phyloP scores from a whole-genome alignment of 148 eudicot species.

The Fagopyrum esculentum region DNA sequence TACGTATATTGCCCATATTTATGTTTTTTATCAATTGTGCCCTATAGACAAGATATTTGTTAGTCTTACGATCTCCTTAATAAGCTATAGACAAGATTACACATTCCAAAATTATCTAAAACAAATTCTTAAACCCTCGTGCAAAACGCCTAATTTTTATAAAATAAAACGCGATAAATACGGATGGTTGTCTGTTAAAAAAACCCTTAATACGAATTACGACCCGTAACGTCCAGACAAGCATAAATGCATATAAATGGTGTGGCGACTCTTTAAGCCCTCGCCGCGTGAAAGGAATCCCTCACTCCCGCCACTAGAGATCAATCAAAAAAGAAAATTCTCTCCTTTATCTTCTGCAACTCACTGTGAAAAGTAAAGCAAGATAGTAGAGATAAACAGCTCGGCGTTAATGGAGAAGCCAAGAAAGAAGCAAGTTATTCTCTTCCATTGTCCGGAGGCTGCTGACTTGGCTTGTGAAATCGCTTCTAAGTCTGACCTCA shows the following conservation, averaged over 20 bases:
- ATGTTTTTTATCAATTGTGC: no score
- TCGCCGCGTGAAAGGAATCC: background rate
- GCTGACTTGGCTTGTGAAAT: constrained; percentile 64
- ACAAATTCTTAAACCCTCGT: no score
- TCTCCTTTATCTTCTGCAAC: background rate
- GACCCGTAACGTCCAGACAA: background rate
- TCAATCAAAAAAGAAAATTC: background rate
- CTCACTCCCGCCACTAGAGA: background rate
- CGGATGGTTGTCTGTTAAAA: no score
- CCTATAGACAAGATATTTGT: no score
- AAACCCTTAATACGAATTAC: background rate
- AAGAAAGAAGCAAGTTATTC: constrained; percentile 50
- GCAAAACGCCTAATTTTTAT: no score
- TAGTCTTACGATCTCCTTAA: no score
- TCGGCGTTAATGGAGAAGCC: background rate
- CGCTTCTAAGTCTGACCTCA: constrained; percentile 56
- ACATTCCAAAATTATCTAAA: no score
- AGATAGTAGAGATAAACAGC: background rate
- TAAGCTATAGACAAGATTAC: no score
- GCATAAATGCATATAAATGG: background rate
- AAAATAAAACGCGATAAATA: no score
- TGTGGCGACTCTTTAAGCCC: background rate
- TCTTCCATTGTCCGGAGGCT: constrained; percentile 73
- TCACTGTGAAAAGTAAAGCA: background rate
- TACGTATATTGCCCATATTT: no score